phyloP scores from a whole-genome alignment of 2,329 filamentous ascomycete species.

The Fusarium sublunatum region DNA sequence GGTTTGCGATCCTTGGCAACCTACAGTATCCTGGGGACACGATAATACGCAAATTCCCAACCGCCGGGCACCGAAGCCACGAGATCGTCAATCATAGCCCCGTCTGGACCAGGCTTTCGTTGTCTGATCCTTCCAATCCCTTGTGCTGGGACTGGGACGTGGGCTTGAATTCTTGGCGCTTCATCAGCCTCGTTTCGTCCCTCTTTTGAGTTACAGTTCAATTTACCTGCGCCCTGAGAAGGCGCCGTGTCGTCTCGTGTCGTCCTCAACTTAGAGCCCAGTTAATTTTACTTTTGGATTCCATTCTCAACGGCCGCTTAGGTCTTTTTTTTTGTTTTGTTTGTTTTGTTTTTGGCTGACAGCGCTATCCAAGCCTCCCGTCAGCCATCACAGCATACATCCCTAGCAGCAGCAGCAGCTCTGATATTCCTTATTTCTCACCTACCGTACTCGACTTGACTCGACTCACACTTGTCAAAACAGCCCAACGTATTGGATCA shows the following conservation, averaged over 20 bases:
- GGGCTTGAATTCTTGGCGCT: slow-evolving; percentile 1
- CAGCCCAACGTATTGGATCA: too few species aligned
- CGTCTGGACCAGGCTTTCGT: slow-evolving; percentile 33
- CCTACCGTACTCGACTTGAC: too few species aligned
- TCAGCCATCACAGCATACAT: slow-evolving; percentile 19
- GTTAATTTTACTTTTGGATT: slow-evolving; percentile 3
- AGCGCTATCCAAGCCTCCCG: slow-evolving; percentile 35
- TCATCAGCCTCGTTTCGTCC: slow-evolving; percentile 28
- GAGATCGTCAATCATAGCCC: slow-evolving; percentile 18
- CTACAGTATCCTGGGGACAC: not conserved
- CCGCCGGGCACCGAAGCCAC: slow-evolving; percentile 12
- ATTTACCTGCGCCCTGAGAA: slow-evolving; percentile 38
- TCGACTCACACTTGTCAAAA: too few species aligned
- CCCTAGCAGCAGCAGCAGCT: too few species aligned
- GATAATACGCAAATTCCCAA: slow-evolving; percentile 21
- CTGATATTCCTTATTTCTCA: too few species aligned
- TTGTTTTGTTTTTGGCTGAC: slow-evolving; percentile 22
- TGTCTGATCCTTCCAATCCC: slow-evolving; percentile 3
- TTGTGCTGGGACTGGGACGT: not conserved
- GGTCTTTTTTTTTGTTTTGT: not conserved
- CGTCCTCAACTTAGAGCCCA: slow-evolving; percentile 1
- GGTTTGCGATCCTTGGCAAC: slow-evolving; percentile 8
- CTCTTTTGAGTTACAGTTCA: slow-evolving; percentile 14
- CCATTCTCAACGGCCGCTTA: slow-evolving; percentile 13
- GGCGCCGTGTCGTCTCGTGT: slow-evolving; percentile 16